These are phyloP conservation scores for Leucosporidium creatinivorum DNA, from an alignment of 768 basidiomycete species.

Conservation along the genomic window DNA sequence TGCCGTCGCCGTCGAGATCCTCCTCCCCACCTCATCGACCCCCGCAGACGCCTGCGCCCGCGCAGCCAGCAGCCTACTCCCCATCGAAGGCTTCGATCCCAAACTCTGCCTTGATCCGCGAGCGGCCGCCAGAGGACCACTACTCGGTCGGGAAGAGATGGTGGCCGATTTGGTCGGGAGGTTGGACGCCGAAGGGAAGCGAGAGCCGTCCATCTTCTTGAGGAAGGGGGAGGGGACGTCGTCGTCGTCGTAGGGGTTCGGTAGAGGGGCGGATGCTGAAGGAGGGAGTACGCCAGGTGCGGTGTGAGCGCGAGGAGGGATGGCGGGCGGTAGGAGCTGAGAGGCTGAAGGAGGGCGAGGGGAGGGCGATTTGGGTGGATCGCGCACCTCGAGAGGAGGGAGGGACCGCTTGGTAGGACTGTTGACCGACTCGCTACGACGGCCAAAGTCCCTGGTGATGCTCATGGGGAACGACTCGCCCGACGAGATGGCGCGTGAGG, in stretches of 20 bases:
- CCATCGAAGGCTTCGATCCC: constrained; percentile 16
- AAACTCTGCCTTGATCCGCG: not conserved
- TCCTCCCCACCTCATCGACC: not conserved
- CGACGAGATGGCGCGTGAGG: constrained; percentile 15
- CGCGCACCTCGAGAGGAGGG: not conserved
- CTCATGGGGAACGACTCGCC: too few relatives aligned
- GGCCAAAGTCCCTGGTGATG: not conserved
- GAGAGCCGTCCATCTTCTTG: constrained; percentile 21
- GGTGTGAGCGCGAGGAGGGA: not conserved
- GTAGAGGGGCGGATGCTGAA: not conserved
- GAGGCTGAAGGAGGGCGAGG: not conserved
- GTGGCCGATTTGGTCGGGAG: not conserved
- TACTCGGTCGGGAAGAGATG: not conserved
- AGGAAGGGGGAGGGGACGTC: constrained; percentile 30
- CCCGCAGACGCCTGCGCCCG: constrained; percentile 15
- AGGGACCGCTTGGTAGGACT: not conserved
- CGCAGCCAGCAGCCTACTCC: constrained; percentile 15
- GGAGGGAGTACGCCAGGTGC: not conserved
- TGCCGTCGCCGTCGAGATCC: not conserved
- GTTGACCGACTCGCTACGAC: not conserved
- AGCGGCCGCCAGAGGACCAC: not conserved
- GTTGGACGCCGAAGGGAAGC: not conserved
- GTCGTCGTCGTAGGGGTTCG: constrained; percentile 22
- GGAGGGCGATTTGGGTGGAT: not conserved
- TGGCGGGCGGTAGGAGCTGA: not conserved